These are phyloP conservation scores for Fraxinus floribunda DNA, from an alignment of 305 asterid species.

Conservation along the genomic window DNA sequence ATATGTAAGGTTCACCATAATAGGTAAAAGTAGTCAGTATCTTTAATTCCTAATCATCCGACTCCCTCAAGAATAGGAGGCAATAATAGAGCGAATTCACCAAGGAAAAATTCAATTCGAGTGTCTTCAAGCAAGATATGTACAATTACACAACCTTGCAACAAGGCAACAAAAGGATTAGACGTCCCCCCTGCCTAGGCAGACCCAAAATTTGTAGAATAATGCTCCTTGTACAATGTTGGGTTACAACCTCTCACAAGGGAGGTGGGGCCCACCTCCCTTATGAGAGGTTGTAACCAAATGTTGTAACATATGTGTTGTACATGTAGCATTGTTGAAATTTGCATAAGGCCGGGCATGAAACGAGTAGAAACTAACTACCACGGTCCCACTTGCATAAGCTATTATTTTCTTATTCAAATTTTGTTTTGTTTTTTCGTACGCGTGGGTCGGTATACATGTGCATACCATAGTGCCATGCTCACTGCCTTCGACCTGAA, in stretches of 20 bases:
- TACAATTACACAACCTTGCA: background rate
- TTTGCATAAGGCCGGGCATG: background rate
- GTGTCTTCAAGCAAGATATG: background rate
- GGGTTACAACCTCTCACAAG: no score
- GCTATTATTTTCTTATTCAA: background rate
- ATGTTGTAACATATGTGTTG: no score
- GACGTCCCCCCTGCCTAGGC: background rate
- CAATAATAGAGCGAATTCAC: background rate
- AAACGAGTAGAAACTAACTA: background rate
- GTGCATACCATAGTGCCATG: background rate
- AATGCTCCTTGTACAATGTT: no score
- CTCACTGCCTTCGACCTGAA: background rate
- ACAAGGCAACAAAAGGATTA: background rate
- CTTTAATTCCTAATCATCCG: background rate
- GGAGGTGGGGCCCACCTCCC: no score
- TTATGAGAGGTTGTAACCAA: no score
- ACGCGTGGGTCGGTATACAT: background rate
- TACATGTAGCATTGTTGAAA: no score
- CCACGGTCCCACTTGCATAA: background rate
- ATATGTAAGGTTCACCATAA: background rate
- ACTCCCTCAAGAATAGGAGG: background rate
- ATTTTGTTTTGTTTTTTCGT: background rate
- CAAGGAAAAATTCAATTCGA: background rate
- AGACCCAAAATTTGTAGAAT: background rate
- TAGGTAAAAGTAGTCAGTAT: background rate